Evolutionary conservation across 805 yeast genomes (phyloP), one percentile per base, ranked within the genome.

Genomic region (Candida insectalens): DNA sequence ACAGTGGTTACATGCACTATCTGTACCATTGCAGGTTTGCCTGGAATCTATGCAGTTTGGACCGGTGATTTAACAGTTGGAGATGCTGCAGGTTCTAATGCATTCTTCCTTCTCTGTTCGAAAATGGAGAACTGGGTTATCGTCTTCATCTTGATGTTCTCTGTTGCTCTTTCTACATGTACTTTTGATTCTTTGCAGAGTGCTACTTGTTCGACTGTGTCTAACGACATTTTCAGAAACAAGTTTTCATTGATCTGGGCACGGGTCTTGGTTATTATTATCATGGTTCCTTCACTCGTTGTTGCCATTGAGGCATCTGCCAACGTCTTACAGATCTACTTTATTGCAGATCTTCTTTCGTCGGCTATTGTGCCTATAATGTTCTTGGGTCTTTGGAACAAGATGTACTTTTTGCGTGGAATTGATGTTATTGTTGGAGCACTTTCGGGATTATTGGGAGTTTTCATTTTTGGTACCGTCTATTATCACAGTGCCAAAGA

Each of bases 41-140:
- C 95, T 2, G 96, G 96, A 8, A 67, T 88, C 41, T 54, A 87
- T 32, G 95, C 94, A 3, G 95, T 84, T 14, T 88, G 96, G 96
- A 73, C 88, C 1, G 89, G 89, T 1, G 72, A 71, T 44, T 53
- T 77, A 38, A 57, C 63, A 6, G 69, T 71, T 18, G 57, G 54
- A 29, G 77, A 71, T 46, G 71, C 59, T 3, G 64, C 69, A 25
- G 82, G 92, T 2, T 65, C 67, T 29, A 71, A 75, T 41, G 82
- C 92, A 0, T 80, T 88, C 45, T 88, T 73, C 61, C 61, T 80
- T 41, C 63, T 88, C 39, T 61, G 88, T 39, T 62, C 74, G 13
- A 63, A 74, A 37, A 73, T 87, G 77, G 89, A 94, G 5, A 67
- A 71, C 13, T 87, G 96, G 96, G 74, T 87, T 7, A 69, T 80